These are phyloP conservation scores for Tolypocladium tundrense DNA, from an alignment of 2,329 filamentous ascomycete species.

Conservation along the genomic window DNA sequence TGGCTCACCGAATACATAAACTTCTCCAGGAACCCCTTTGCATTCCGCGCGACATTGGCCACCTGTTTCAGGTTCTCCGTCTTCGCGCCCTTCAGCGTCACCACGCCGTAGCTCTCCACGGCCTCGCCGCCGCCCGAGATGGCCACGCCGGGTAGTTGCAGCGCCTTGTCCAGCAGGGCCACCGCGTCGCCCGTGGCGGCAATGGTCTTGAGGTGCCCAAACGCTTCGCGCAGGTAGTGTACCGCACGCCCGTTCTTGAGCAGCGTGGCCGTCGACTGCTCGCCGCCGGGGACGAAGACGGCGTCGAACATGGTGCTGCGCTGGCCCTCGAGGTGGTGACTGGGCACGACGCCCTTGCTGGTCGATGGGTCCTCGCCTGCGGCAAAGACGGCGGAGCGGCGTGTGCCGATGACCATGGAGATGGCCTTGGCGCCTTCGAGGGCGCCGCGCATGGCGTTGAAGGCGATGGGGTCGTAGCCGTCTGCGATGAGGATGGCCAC, in stretches of 20 bases:
- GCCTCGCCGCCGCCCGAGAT: conserved; percentile 36
- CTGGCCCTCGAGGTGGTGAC: conserved; percentile 73
- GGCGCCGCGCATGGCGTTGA: conserved; percentile 53
- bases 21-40: conserved; percentile 58
- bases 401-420: conserved; percentile 62
- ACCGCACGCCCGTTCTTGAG: conserved; percentile 60
- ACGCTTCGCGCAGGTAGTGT: conserved; percentile 72
- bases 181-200: conserved; percentile 66
- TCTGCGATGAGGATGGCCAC: conserved; percentile 70
- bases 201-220: conserved; percentile 72
- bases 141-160: conserved; percentile 30
- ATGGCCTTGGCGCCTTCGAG: conserved; percentile 53
- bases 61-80: conserved; percentile 51
- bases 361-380: conserved; percentile 43
- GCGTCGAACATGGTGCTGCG: conserved; percentile 75
- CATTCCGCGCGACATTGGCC: conserved; percentile 54
- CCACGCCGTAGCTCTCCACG: conserved; percentile 63
- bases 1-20: conserved; percentile 60
- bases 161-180: conserved; percentile 43
- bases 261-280: conserved; percentile 51
- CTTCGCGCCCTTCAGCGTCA: conserved; percentile 48
- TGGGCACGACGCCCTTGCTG: conserved; percentile 49
- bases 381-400: conserved; percentile 55
- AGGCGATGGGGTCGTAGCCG: conserved; percentile 59
- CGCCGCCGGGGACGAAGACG: conserved; percentile 65